phyloP scores from a whole-genome alignment of 2,329 filamentous ascomycete genomes.

The Hypoxylon sp. region DNA sequence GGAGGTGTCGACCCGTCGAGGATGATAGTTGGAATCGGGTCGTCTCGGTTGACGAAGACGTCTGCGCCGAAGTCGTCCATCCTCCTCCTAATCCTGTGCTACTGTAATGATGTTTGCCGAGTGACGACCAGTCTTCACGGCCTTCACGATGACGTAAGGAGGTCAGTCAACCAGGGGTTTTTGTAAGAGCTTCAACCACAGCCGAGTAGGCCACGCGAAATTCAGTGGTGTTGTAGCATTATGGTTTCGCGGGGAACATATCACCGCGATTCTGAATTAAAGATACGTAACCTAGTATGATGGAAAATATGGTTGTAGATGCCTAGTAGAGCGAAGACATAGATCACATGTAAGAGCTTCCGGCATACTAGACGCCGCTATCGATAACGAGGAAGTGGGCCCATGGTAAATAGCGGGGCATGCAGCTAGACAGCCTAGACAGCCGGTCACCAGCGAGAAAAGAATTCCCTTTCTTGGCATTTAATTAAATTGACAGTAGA shows the following conservation, averaged over 20 bases:
- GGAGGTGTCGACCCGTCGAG: conserved; percentile 43
- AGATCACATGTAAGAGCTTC: conserved; percentile 31
- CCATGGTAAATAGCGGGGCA: too few relatives aligned
- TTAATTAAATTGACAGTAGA: too few relatives aligned
- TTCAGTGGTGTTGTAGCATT: conserved; percentile 24
- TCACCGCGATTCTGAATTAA: conserved; percentile 4
- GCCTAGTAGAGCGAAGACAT: too few relatives aligned
- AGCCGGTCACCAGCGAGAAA: too few relatives aligned
- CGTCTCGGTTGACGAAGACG: conserved; percentile 51
- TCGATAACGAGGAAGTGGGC: conserved; percentile 17
- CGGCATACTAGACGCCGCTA: not conserved
- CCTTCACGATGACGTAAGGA: conserved; percentile 41
- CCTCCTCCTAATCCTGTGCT: conserved; percentile 36
- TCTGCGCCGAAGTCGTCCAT: conserved; percentile 47
- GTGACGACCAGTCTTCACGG: not conserved
- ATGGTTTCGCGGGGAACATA: conserved; percentile 2
- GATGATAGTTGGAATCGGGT: conserved; percentile 49
- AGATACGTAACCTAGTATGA: conserved; percentile 1
- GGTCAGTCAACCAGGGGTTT: conserved; percentile 14
- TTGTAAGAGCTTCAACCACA: conserved; percentile 18
- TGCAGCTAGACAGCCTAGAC: too few relatives aligned
- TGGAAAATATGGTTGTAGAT: too few relatives aligned
- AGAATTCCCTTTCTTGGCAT: too few relatives aligned
- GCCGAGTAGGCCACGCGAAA: conserved; percentile 16
- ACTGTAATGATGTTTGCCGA: conserved; percentile 10